Evolutionary conservation across 352 stramenopile species (phyloP).

Genomic region (Pythium phragmitis): DNA sequence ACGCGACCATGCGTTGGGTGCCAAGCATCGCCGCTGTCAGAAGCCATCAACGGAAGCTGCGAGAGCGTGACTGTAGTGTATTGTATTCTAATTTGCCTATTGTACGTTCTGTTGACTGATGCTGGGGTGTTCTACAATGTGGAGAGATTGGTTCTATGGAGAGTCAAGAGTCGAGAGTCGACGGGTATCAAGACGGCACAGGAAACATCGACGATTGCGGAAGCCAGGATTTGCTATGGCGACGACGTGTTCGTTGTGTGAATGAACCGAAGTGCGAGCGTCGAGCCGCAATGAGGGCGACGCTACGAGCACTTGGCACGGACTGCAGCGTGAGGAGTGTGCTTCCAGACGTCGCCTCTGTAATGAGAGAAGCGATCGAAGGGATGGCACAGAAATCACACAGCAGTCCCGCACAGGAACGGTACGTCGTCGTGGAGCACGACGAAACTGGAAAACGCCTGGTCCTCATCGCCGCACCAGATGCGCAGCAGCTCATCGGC

Average conservation of each 20-base stretch:
- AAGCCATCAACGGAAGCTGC: neutral
- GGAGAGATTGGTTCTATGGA: too few relatives aligned
- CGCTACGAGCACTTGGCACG: slow-evolving; percentile 12
- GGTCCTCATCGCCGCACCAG: slow-evolving; percentile 61
- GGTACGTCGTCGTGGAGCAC: slow-evolving; percentile 54
- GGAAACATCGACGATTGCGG: too few relatives aligned
- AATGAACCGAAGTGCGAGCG: slow-evolving; percentile 9
- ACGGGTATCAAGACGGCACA: too few relatives aligned
- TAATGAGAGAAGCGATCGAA: slow-evolving; percentile 14
- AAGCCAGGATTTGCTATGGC: too few relatives aligned
- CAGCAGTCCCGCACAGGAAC: slow-evolving; percentile 31
- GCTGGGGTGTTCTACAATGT: too few relatives aligned
- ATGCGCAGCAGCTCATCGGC: slow-evolving; percentile 50
- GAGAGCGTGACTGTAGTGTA: neutral
- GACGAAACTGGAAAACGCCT: slow-evolving; percentile 65
- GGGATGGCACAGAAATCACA: slow-evolving; percentile 1
- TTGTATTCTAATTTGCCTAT: neutral
- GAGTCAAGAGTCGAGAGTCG: too few relatives aligned
- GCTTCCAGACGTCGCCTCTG: neutral
- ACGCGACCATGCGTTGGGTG: neutral
- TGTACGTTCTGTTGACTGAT: too few relatives aligned
- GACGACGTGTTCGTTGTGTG: neutral
- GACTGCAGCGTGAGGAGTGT: neutral
- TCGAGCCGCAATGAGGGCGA: slow-evolving; percentile 43
- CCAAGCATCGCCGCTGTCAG: neutral